Evolutionary conservation across 805 yeast genomes (phyloP).

Genomic region (Yarrowia sp.): DNA sequence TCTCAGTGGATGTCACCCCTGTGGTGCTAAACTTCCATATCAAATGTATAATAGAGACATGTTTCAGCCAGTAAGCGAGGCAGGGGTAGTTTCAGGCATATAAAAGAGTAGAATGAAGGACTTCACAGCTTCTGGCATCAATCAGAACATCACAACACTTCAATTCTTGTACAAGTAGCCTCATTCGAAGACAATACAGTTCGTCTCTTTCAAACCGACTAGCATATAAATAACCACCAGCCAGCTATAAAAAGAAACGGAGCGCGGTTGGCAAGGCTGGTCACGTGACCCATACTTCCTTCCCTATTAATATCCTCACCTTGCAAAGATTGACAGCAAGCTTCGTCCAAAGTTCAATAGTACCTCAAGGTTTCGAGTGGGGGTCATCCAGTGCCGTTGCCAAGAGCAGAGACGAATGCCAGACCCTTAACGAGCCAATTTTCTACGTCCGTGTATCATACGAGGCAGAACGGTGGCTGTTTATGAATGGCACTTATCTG

Average conservation of each 20-base stretch:
- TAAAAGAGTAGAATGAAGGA: too few species aligned
- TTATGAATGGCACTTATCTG: constrained; percentile 7
- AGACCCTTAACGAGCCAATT: neutral
- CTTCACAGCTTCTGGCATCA: too few species aligned
- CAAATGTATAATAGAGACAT: too few species aligned
- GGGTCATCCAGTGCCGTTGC: constrained; percentile 24
- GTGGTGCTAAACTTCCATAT: too few species aligned
- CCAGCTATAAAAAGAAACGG: too few species aligned
- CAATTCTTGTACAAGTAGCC: neutral
- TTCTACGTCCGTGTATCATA: neutral
- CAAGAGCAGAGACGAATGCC: neutral
- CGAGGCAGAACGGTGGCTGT: too few species aligned
- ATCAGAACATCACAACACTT: too few species aligned
- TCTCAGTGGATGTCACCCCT: too few species aligned
- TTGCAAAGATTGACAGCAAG: neutral
- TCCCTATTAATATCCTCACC: neutral
- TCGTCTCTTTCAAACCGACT: too few species aligned
- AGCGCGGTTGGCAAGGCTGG: neutral
- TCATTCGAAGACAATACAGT: neutral
- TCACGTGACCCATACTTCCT: neutral
- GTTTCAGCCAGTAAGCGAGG: too few species aligned
- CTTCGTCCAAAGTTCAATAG: neutral
- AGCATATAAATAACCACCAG: too few species aligned
- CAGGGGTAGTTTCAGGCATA: too few species aligned
- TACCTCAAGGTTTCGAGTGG: constrained; percentile 7